Percentiles rank a stretch among this genome's conserved stretches.
These are phyloP conservation scores for Solanum hybrid DNA, from an alignment of 305 asterid genomes.

Conservation along the genomic window DNA sequence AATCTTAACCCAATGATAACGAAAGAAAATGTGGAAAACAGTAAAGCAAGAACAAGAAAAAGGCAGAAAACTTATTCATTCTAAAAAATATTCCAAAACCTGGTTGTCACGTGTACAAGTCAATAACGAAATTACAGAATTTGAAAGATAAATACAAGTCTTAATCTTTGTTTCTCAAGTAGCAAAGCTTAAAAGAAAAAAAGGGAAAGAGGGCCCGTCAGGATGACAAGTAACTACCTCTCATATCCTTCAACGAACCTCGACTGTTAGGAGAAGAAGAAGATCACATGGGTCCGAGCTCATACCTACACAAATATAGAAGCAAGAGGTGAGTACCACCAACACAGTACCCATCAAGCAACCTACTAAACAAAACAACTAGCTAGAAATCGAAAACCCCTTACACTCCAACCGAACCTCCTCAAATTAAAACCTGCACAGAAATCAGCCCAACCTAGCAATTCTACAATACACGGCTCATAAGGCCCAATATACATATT, in stretches of 20 bases:
- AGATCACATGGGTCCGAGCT: neutral
- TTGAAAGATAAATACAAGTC: neutral
- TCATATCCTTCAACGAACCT: neutral
- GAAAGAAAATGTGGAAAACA: neutral
- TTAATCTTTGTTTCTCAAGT: neutral
- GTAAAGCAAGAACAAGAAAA: neutral
- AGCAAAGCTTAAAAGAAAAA: neutral
- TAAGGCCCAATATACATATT: neutral
- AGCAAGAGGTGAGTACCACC: neutral
- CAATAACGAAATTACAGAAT: neutral
- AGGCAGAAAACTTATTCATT: neutral
- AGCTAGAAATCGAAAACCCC: neutral
- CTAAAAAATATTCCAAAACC: neutral
- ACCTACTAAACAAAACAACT: neutral
- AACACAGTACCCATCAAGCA: neutral
- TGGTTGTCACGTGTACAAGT: neutral
- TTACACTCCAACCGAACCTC: neutral
- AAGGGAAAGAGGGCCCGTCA: neutral
- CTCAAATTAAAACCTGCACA: no score
- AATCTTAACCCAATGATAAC: neutral
- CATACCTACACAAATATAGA: neutral
- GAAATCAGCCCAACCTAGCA: neutral
- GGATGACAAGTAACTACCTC: neutral
- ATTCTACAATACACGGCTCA: neutral
- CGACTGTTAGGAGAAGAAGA: neutral